These are phyloP conservation scores for Rostrohypoxylon terebratum DNA, from an alignment of 495 filamentous ascomycete genomes.

Conservation along the genomic window DNA sequence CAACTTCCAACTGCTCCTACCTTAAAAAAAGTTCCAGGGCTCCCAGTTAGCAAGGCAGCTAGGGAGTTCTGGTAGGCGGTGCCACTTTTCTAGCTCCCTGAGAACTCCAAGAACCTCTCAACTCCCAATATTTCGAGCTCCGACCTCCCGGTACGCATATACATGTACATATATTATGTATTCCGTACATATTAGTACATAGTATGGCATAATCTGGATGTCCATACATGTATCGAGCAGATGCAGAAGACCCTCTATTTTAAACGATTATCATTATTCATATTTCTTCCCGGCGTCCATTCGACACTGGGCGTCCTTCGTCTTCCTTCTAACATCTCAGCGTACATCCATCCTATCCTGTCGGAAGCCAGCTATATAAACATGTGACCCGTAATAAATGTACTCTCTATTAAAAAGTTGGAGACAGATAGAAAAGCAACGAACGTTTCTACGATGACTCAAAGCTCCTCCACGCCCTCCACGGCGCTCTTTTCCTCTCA, in stretches of 20 bases:
- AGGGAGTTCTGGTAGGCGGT: conserved; percentile 6
- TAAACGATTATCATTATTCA: conserved; percentile 4
- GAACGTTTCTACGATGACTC: conserved; percentile 31
- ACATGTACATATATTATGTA: conserved; percentile 6
- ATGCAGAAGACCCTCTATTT: conserved; percentile 6
- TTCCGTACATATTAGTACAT: conserved; percentile 3
- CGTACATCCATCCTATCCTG: neutral
- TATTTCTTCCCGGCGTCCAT: neutral
- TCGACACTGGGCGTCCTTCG: neutral
- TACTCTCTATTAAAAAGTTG: neutral
- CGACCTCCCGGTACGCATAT: conserved; percentile 31
- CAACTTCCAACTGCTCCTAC: conserved; percentile 10
- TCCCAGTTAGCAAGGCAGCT: neutral
- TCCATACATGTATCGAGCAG: conserved; percentile 10
- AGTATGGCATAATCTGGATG: no score
- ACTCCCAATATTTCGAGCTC: conserved; percentile 32
- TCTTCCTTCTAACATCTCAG: neutral
- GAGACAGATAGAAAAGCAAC: neutral
- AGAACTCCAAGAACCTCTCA: conserved; percentile 2
- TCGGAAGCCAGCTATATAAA: neutral
- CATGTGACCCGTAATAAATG: conserved; percentile 1
- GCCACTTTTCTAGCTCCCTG: conserved; percentile 39
- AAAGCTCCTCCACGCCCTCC: conserved; percentile 25
- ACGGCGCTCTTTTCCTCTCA: conserved; percentile 31
- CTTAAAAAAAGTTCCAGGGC: neutral